Evolutionary conservation across 2,329 filamentous ascomycete species (phyloP).

Genomic region (Geosmithia putterillii): DNA sequence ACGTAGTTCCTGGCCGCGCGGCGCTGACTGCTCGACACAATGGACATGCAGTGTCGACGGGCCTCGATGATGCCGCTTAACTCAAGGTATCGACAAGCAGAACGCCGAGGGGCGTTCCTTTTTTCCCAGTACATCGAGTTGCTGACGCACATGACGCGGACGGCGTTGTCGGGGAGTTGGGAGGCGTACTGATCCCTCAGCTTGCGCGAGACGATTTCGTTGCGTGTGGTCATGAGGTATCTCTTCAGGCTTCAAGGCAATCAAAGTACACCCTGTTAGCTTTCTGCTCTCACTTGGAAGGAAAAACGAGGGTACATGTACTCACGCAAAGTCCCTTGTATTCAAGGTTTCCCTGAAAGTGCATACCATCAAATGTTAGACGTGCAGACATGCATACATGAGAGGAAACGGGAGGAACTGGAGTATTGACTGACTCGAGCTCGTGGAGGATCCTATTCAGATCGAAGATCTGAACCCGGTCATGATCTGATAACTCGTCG

Average conservation of each 20-base stretch:
- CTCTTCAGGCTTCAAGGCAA: conserved; percentile 13
- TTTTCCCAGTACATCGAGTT: conserved; percentile 28
- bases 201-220: conserved; percentile 15
- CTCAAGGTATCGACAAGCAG: conserved; percentile 17
- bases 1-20: conserved; percentile 23
- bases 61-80: conserved; percentile 28
- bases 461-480: too few relatives aligned
- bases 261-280: neutral
- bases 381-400: too few relatives aligned
- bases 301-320: too few relatives aligned
- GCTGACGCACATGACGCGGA: conserved; percentile 30
- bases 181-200: conserved; percentile 16
- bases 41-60: conserved; percentile 28
- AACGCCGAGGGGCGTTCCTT: conserved; percentile 11
- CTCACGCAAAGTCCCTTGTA: too few relatives aligned
- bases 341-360: too few relatives aligned
- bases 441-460: too few relatives aligned
- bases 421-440: too few relatives aligned
- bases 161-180: conserved; percentile 7
- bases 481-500: too few relatives aligned
- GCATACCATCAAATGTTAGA: too few relatives aligned
- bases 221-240: conserved; percentile 24
- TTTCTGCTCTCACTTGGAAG: too few relatives aligned
- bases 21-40: conserved; percentile 29
- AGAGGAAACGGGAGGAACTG: too few relatives aligned